Base-by-base conservation (phyloP, 2,329 filamentous ascomycete genomes). In the Fusarium armeniacum region DNA sequence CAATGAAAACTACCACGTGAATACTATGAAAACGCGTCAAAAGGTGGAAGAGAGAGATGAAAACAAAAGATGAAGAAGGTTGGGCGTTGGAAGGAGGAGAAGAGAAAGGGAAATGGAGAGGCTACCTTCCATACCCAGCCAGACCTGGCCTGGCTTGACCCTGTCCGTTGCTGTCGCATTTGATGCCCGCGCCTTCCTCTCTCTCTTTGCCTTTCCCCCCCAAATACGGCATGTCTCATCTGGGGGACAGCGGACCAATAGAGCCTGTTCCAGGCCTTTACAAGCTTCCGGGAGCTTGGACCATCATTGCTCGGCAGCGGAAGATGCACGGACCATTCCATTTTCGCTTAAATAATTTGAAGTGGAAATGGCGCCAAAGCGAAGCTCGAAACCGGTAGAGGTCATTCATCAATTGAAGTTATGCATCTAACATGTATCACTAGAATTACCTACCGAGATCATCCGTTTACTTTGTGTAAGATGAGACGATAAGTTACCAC, bases 271-370 rank as follows among this genome's bases (percentile, higher is more conserved):
- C 47, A 56, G 62, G 59, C 47, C 57, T 65, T 55, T 55, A 69
- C 56, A 74, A 77, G 74, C 75, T 77, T 70, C 67, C 70, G 69
- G 70, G 72, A 76, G 75, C 74, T 77, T 76, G 74, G 75, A 75
- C 76, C 74, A 73, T 4, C 24, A 28, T 50, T 56, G 51, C 52
- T 65, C 67, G 65, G 72, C 65, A 75, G 58, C 63, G 67, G 72
- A 71, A 38, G 58, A 47, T 47, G 67, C 64, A 62, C 69, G 69
- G 68, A 38, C 61, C 72, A 69, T 13, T 7, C 30, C 38, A 11
- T 28, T 55, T 61, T 71, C 62, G 62, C 61, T 66, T 65, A 64
- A 58, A 62, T 70, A 53, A 62, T 51, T 46, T 24, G 47, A 26
- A 58, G 50, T 63, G 59, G 61, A 33, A 43, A 54, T 55, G 44